Percentiles rank a stretch among this genome's conserved stretches.
Conservation (phyloP, 1,284 basidiomycete genomes). For the Irpex sp. region DNA sequence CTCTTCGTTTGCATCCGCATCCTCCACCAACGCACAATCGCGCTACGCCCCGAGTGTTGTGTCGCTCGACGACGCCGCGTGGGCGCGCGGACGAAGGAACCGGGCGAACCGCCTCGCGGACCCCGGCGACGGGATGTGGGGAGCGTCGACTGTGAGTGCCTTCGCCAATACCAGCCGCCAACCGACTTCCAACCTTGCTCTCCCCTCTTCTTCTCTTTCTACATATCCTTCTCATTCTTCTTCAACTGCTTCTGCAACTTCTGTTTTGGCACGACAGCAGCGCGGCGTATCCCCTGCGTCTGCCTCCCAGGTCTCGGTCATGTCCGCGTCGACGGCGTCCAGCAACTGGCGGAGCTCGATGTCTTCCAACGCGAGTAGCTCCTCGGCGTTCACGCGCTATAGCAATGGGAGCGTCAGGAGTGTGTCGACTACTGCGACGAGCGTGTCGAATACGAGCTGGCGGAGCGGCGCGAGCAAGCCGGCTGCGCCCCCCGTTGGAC, state of each 20-base stretch:
- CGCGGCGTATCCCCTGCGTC: slow-evolving; percentile 52
- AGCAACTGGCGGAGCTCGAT: slow-evolving; percentile 75
- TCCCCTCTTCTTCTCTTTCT: not conserved
- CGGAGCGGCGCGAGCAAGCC: slow-evolving; percentile 37
- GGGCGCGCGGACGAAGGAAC: slow-evolving; percentile 5
- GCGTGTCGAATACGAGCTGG: slow-evolving; percentile 69
- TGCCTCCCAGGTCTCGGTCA: slow-evolving; percentile 47
- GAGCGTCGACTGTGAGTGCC: slow-evolving; percentile 14
- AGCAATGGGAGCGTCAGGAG: slow-evolving; percentile 72
- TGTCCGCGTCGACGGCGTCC: slow-evolving; percentile 56
- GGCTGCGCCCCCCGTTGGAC: slow-evolving; percentile 8
- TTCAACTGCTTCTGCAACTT: not conserved
- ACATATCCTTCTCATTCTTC: too few species aligned
- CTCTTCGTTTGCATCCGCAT: slow-evolving; percentile 4
- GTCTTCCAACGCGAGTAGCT: slow-evolving; percentile 50
- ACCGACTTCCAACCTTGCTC: not conserved
- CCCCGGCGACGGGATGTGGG: slow-evolving; percentile 13
- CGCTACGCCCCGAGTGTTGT: slow-evolving; percentile 10
- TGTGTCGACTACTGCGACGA: slow-evolving; percentile 74
- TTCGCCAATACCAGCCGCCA: slow-evolving; percentile 13
- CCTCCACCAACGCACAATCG: not conserved
- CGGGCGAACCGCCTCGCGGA: not conserved
- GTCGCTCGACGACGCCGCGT: slow-evolving; percentile 11
- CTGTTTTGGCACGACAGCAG: slow-evolving; percentile 8
- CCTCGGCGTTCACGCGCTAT: slow-evolving; percentile 68